Percentiles rank a stretch among this genome's conserved stretches.
phyloP scores from a whole-genome alignment of 805 yeast species.

The Barnettozyma sucrosica region DNA sequence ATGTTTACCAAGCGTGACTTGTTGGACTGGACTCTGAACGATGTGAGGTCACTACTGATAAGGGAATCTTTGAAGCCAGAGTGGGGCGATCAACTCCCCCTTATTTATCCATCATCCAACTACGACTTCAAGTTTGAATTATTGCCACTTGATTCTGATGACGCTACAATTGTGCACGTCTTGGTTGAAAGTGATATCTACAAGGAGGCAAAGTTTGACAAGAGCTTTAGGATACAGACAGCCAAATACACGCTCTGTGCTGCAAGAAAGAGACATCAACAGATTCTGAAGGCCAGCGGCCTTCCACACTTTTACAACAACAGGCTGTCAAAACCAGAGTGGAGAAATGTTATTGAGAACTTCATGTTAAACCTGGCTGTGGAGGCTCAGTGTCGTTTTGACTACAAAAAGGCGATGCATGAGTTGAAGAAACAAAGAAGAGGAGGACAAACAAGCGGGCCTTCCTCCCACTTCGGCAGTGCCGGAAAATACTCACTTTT shows the following conservation, averaged over 20 bases:
- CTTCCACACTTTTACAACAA: slow-evolving; percentile 14
- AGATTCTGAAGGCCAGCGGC: slow-evolving; percentile 25
- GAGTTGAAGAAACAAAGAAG: slow-evolving; percentile 38
- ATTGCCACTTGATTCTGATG: slow-evolving; percentile 52
- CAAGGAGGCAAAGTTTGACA: slow-evolving; percentile 53
- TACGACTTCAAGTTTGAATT: slow-evolving; percentile 40
- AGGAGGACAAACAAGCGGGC: slow-evolving; percentile 17
- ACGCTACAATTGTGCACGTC: slow-evolving; percentile 41
- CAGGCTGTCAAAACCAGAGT: slow-evolving; percentile 48
- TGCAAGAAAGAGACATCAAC: slow-evolving; percentile 46
- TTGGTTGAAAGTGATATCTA: slow-evolving; percentile 60
- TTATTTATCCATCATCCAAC: slow-evolving; percentile 25
- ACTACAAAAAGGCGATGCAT: slow-evolving; percentile 49
- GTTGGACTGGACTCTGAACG: slow-evolving; percentile 68
- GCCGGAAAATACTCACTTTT: slow-evolving; percentile 19
- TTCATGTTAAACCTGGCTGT: slow-evolving; percentile 58
- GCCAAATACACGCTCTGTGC: slow-evolving; percentile 57
- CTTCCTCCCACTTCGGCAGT: slow-evolving; percentile 2
- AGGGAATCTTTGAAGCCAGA: slow-evolving; percentile 40
- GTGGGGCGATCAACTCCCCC: slow-evolving; percentile 51
- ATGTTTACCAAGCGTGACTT: slow-evolving; percentile 55
- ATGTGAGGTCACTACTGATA: slow-evolving; percentile 57
- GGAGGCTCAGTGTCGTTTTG: slow-evolving; percentile 64
- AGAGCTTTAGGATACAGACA: slow-evolving; percentile 47
- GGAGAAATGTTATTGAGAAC: slow-evolving; percentile 73